Base-by-base conservation (phyloP, 495 filamentous ascomycete species). In the Friedmanniomyces simplex region DNA sequence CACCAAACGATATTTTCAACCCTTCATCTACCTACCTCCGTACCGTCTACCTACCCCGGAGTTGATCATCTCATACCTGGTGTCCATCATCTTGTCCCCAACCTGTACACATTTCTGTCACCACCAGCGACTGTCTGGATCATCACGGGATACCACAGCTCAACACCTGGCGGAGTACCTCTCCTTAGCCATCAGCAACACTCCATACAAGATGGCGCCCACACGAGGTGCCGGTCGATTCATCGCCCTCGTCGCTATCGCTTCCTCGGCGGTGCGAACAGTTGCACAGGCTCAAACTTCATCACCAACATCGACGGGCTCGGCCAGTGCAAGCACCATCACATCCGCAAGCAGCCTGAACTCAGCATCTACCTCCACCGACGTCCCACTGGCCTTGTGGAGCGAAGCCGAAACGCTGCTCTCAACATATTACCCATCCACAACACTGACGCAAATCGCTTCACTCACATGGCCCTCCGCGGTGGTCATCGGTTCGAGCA, bases 351-450 rank as follows among this genome's bases (percentile, higher is more conserved):
- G 39, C 39, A 20, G 39, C 18, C 3, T 20, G 39, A 43, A 16
- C 13, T 3, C 39, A 16, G 18, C 46, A 21, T 26, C 54, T 2
- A 10, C 54, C 20, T 50, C 10, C 20, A 56, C 22, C 16, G 54
- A 58, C 55, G 39, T 42, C 5, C 32, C 32, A 3, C 22, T 51
- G 32, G n/a, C 46, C 13, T 5, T 51, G 8, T 56, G 54, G 54
- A 28, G 24, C 20, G 18, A 22, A 18, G 54, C 54, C 10, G 13
- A 58, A 18, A 51, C 60, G 14, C 46, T 63, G 16, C 41, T 63
- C 11, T 53, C 50, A 13, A 55, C 55, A 25, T 55, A 59, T 21
- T 63, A 63, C 52, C 60, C 60, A 20, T 63, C 60, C 13, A 50
- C 60, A 11, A 50, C 60, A 11, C 11, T 55, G 16, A 55, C 50